Percentiles rank a stretch among this genome's conserved stretches.
Evolutionary conservation across 768 basidiomycete species (phyloP).

Genomic region (Grammothele lineata): DNA sequence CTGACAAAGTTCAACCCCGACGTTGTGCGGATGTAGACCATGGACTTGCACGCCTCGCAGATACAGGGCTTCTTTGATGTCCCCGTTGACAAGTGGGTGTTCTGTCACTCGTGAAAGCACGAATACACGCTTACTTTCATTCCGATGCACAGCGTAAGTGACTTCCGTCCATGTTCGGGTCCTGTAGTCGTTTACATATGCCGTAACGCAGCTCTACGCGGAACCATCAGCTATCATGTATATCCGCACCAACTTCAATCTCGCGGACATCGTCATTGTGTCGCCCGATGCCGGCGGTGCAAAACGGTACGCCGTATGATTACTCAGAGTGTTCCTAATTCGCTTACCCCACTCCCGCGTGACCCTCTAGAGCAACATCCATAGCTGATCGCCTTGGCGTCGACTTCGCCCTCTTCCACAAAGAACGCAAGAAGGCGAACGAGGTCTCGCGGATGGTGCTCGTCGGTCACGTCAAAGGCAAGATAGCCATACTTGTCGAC

Average conservation of each 20-base stretch:
- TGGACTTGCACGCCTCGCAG: conserved; percentile 98
- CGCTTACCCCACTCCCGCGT: no score
- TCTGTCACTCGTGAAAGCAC: conserved; percentile 10
- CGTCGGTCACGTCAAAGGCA: conserved; percentile 90
- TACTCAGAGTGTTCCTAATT: no score
- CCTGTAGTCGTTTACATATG: conserved; percentile 15
- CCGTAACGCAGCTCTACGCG: conserved; percentile 68
- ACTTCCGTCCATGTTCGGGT: conserved; percentile 6
- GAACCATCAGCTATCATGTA: conserved; percentile 94
- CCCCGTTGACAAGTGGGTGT: conserved; percentile 95
- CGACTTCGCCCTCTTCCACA: conserved; percentile 98
- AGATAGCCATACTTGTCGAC: conserved; percentile 92
- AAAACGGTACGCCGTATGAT: conserved; percentile 79
- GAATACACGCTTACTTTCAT: conserved; percentile 3
- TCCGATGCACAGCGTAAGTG: conserved; percentile 44
- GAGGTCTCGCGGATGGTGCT: conserved; percentile 94
- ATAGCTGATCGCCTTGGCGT: conserved; percentile 95
- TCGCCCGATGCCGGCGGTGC: conserved; percentile 98
- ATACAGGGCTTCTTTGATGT: conserved; percentile 99
- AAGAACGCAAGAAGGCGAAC: conserved; percentile 96
- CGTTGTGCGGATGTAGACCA: conserved; percentile 83
- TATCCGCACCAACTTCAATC: conserved; percentile 87
- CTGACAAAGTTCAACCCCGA: no score
- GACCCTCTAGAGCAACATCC: conserved; percentile 86
- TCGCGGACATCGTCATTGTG: conserved; percentile 87